These are phyloP conservation scores for Nannizziopsis arthrosporioides DNA, from an alignment of 2,329 filamentous ascomycete genomes.

Conservation along the genomic window DNA sequence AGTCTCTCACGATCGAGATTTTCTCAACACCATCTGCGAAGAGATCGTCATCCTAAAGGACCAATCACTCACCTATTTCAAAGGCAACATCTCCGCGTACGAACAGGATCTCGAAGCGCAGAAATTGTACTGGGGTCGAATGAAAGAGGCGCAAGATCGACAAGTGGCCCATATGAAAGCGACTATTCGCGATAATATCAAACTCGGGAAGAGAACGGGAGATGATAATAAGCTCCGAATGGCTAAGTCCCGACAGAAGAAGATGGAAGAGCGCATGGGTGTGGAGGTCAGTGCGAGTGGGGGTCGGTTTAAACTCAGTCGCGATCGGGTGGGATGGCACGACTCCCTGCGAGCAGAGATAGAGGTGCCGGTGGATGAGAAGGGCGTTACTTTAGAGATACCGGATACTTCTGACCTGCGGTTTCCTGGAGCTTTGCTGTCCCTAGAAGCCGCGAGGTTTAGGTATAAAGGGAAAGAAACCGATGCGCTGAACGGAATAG, in stretches of 20 bases:
- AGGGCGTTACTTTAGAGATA: constrained; percentile 46
- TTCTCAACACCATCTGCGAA: constrained; percentile 61
- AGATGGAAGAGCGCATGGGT: constrained; percentile 69
- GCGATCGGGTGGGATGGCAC: constrained; percentile 56
- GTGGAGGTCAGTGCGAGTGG: constrained; percentile 61
- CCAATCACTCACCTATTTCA: constrained; percentile 59
- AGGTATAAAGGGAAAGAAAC: constrained; percentile 43
- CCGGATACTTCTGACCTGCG: constrained; percentile 57
- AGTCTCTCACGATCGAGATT: constrained; percentile 76
- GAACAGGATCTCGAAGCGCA: constrained; percentile 55
- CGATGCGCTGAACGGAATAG: constrained; percentile 50
- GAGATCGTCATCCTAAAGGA: constrained; percentile 67
- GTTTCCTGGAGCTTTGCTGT: constrained; percentile 63
- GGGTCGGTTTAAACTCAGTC: constrained; percentile 66
- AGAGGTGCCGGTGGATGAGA: constrained; percentile 54
- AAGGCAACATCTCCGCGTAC: constrained; percentile 61
- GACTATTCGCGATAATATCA: constrained; percentile 62
- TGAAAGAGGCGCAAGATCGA: constrained; percentile 72
- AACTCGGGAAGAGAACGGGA: constrained; percentile 61
- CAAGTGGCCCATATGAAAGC: constrained; percentile 72
- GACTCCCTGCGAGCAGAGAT: constrained; percentile 52
- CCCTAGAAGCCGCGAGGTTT: constrained; percentile 57
- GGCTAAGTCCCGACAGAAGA: constrained; percentile 73
- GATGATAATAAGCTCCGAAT: constrained; percentile 80
- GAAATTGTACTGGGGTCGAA: constrained; percentile 55